Conservation (phyloP, 106 monocot species). For the Triglochin maritima region DNA sequence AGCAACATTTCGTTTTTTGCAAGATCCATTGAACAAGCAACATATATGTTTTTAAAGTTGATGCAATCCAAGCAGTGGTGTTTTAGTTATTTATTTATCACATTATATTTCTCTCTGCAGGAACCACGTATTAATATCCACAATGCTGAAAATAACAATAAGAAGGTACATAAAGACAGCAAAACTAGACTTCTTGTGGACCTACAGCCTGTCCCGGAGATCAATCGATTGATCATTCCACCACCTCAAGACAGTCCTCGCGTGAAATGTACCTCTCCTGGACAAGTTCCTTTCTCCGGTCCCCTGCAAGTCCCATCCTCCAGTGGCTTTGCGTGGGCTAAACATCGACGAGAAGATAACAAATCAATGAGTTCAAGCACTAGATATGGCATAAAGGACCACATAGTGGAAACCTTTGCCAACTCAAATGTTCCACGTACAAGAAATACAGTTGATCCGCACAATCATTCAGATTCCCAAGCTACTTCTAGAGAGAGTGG, state of each 20-base stretch:
- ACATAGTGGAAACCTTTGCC: conserved; percentile 12
- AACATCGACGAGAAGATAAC: conserved; percentile 37
- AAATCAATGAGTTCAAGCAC: conserved; percentile 13
- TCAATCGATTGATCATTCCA: conserved; percentile 4
- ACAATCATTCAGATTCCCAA: neutral
- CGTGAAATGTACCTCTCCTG: conserved; percentile 20
- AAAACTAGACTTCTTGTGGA: conserved; percentile 38
- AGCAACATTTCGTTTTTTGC: too few species aligned
- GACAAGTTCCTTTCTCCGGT: conserved; percentile 55
- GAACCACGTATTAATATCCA: conserved; percentile 22
- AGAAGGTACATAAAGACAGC: conserved; percentile 29
- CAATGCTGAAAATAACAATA: conserved; percentile 9
- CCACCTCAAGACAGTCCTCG: conserved; percentile 16
- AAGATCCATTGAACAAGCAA: too few species aligned
- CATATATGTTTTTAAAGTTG: too few species aligned
- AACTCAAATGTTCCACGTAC: conserved; percentile 1
- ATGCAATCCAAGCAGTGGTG: too few species aligned
- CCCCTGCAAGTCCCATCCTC: conserved; percentile 61
- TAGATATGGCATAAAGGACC: conserved; percentile 38
- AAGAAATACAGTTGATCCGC: conserved; percentile 21
- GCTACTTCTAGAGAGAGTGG: conserved; percentile 16
- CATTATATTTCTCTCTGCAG: conserved; percentile 11
- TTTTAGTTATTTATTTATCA: too few species aligned
- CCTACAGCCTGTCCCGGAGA: conserved; percentile 42
- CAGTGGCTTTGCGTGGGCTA: conserved; percentile 77